Evolutionary conservation across 2,329 filamentous ascomycete genomes (phyloP), one percentile per base, ranked within the genome.

Genomic region (Sodiomyces alkalinus): DNA sequence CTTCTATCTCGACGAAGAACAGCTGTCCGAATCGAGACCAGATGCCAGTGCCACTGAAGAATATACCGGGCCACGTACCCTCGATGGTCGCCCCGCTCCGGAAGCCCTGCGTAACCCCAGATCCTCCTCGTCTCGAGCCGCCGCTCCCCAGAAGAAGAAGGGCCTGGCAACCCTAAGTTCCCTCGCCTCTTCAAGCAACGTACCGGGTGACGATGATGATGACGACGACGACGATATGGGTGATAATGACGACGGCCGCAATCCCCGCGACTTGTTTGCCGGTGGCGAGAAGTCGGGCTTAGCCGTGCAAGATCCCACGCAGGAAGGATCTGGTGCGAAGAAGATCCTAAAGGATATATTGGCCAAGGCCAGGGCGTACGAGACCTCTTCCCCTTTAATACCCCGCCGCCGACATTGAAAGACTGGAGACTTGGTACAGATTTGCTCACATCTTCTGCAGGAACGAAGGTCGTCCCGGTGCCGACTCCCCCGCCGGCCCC

Each of bases 231-330:
- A 68, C n/a, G 58, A 64, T 6, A 56, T 64, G 15, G 59, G 64
- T 2, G 57, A 64, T 3, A 56, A 65, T 2, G 62, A 75, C 2
- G 68, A 74, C 17, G 60, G 68, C 19, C 64, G 72, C 37, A 61
- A 63, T 16, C 61, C 62, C 6, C 58, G 73, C 35, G 80, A 90
- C 44, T 58, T 86, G 37, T 90, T 86, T 50, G 77, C 82, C 13
- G 82, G 82, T 28, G 82, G 82, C 19, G 82, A 87, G 55, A 90
- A 90, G 62, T 87, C 80, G 17, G 74, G 70, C 0, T 51, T 79
- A 25, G 74, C 74, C 14, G 68, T 79, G 15, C 72, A 78, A 43
- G 74, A 78, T 40, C 74, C 74, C 1, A 45, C 48, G 4, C 51
- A 60, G 28, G 51, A 52, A 23, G 54, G 62, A 8, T 49, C 49